Evolutionary conservation across 164 flowering plant species (phyloP).

Genomic region (Sextonia rubra): DNA sequence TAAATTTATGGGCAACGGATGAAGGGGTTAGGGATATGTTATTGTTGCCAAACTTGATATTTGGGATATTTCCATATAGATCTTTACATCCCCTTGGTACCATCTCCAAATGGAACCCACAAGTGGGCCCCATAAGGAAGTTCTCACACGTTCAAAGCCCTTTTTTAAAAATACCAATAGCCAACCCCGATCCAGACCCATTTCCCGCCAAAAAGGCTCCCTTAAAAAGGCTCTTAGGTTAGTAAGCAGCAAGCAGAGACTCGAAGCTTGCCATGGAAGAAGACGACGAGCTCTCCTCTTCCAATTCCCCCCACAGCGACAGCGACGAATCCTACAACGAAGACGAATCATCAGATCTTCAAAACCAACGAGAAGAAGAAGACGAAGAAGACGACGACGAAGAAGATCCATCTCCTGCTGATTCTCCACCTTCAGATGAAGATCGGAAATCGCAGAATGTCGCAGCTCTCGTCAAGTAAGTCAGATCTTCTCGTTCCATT

Average conservation of each 20-base stretch:
- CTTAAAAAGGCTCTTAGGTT: not conserved
- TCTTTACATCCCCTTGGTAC: too few species aligned
- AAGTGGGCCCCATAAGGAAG: too few species aligned
- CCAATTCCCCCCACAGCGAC: not conserved
- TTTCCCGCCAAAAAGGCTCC: not conserved
- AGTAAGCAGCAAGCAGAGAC: not conserved
- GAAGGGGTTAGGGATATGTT: too few species aligned
- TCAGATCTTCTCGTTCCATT: not conserved
- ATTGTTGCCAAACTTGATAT: too few species aligned
- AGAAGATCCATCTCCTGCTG: not conserved
- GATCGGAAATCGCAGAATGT: constrained; percentile 12
- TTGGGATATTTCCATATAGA: too few species aligned
- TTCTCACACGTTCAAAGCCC: too few species aligned
- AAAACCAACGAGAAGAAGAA: not conserved
- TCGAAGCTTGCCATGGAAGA: constrained; percentile 11
- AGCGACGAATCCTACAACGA: not conserved
- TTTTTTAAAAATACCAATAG: too few species aligned
- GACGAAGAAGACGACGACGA: constrained; percentile 2
- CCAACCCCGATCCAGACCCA: not conserved
- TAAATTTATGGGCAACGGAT: too few species aligned
- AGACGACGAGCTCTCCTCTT: not conserved
- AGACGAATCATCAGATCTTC: not conserved
- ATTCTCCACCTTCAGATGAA: constrained; percentile 1
- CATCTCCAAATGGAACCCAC: too few species aligned
- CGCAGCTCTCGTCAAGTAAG: constrained; percentile 12